A percentile compares a stretch with the other conserved stretches of the same genome.
These are phyloP conservation scores for Fagopyrum tataricum DNA, from an alignment of 148 eudicot genomes.

Conservation along the genomic window DNA sequence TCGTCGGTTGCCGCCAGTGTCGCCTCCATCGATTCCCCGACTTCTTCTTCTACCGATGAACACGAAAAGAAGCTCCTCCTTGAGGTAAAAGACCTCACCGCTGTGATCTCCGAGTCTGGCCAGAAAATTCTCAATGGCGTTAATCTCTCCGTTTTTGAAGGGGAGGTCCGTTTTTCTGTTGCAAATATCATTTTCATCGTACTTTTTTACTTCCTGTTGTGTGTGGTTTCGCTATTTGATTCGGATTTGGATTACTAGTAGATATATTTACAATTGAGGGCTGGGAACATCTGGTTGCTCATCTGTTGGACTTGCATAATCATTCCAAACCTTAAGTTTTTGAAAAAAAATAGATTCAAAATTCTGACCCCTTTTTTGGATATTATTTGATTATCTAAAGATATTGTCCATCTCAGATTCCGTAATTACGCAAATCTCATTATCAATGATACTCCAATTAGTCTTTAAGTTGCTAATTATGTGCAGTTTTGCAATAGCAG, in stretches of 20 bases:
- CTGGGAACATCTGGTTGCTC: background rate
- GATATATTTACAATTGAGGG: background rate
- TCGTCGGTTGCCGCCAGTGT: constrained; percentile 22
- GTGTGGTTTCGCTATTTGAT: background rate
- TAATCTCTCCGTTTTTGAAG: constrained; percentile 66
- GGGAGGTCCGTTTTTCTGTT: constrained; percentile 50
- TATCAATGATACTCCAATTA: background rate
- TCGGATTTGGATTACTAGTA: background rate
- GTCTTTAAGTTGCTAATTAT: background rate
- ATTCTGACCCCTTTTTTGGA: background rate
- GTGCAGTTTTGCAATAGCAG: background rate
- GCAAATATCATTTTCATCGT: constrained; percentile 5
- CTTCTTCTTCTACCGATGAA: constrained; percentile 25
- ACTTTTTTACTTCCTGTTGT: background rate
- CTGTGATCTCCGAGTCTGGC: constrained; percentile 60
- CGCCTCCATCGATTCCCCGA: constrained; percentile 42
- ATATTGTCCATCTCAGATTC: background rate
- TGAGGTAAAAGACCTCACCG: constrained; percentile 70
- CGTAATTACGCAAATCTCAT: background rate
- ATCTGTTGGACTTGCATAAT: background rate
- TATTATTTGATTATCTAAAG: background rate
- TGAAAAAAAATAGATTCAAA: background rate
- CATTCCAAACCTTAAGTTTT: background rate
- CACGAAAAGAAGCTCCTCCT: constrained; percentile 45
- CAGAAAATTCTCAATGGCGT: constrained; percentile 72